phyloP scores from a whole-genome alignment of 345 rosid genomes.

The Bruguiera gymnorhiza region DNA sequence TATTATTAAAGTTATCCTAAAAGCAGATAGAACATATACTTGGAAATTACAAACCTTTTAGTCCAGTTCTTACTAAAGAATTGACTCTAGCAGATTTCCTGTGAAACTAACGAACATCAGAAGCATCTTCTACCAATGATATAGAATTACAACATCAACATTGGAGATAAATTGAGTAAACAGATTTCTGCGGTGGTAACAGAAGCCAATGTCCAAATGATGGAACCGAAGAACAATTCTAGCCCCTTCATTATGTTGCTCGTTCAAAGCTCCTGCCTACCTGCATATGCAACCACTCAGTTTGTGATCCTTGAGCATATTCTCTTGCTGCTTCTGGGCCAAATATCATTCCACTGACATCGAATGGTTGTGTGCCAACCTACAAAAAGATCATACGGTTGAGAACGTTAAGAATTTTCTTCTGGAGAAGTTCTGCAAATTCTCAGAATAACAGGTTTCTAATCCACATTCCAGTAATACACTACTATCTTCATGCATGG shows the following conservation, averaged over 20 bases:
- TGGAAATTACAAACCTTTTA: conserved; percentile 1
- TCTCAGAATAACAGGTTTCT: not conserved
- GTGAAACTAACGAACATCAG: conserved; percentile 7
- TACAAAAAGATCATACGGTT: conserved; percentile 22
- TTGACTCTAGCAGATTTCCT: conserved; percentile 8
- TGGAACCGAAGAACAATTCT: conserved; percentile 10
- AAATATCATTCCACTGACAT: conserved; percentile 55
- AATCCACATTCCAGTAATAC: not conserved
- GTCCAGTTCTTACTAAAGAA: not conserved
- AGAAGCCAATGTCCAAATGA: conserved; percentile 9
- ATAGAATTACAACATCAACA: conserved; percentile 19
- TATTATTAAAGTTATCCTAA: too few species aligned
- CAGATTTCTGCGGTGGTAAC: conserved; percentile 8
- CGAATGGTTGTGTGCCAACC: conserved; percentile 53
- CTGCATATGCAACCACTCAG: conserved; percentile 90
- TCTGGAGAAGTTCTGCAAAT: not conserved
- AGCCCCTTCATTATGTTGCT: conserved; percentile 30
- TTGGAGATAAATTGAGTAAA: conserved; percentile 8
- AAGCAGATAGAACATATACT: too few species aligned
- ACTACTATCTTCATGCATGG: not conserved
- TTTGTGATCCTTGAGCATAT: conserved; percentile 50
- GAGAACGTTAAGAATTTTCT: not conserved
- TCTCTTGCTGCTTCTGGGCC: conserved; percentile 62
- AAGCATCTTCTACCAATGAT: conserved; percentile 29
- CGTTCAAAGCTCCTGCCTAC: conserved; percentile 60